phyloP scores from a whole-genome alignment of 108 stramenopile species.

The Conticribra guillardii region DNA sequence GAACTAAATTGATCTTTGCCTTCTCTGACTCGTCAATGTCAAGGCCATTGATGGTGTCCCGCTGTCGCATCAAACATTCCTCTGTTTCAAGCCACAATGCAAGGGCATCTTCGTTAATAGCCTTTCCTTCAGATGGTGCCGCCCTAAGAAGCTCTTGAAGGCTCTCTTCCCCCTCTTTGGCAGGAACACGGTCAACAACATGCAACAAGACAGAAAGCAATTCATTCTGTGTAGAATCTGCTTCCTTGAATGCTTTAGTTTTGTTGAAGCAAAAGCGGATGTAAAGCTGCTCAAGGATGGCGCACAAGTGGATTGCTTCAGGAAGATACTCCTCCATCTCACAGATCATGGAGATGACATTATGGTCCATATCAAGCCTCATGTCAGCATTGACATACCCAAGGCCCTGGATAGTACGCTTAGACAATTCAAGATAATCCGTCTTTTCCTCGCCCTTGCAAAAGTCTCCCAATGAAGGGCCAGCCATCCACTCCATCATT shows the following conservation, averaged over 20 bases:
- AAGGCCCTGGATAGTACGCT: constrained; percentile 70
- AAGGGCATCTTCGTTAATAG: constrained; percentile 72
- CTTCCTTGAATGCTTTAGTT: constrained; percentile 82
- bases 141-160: constrained; percentile 82
- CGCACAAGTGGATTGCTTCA: constrained; percentile 76
- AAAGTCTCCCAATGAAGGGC: constrained; percentile 82
- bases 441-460: constrained; percentile 62
- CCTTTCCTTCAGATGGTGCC: constrained; percentile 58
- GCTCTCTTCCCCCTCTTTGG: constrained; percentile 77
- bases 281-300: constrained; percentile 79
- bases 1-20: constrained; percentile 64
- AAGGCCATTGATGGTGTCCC: constrained; percentile 64
- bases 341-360: constrained; percentile 82
- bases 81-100: constrained; percentile 86
- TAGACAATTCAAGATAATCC: constrained; percentile 75
- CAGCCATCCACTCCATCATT: constrained; percentile 85
- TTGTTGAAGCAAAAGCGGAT: constrained; percentile 88
- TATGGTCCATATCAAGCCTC: constrained; percentile 89
- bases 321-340: constrained; percentile 87
- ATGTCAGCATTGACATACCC: constrained; percentile 77
- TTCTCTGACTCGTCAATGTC: constrained; percentile 80
- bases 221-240: constrained; percentile 87
- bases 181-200: constrained; percentile 83
- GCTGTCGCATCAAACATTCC: constrained; percentile 58
- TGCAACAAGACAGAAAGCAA: constrained; percentile 87